Evolutionary conservation across 2,329 filamentous ascomycete genomes (phyloP), one percentile per base, ranked within the genome.

Genomic region (Davidsoniella virescens): DNA sequence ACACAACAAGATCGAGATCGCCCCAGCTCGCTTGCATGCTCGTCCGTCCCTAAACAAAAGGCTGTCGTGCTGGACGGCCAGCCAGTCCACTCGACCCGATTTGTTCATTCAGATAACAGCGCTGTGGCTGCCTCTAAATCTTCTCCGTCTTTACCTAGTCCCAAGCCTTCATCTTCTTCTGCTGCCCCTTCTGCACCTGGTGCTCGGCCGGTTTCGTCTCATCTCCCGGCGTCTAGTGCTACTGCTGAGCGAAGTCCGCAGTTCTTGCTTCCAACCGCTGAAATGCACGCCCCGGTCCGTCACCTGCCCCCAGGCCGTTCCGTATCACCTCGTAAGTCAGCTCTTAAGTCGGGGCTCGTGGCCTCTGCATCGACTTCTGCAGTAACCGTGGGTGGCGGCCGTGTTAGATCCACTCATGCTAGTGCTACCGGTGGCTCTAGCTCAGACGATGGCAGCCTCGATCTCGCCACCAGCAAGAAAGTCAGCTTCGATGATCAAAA

Each of bases 291-390:
- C 16, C 51, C 51, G 4, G 41, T 52, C 38, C 53, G 51, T 38
- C 54, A 56, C 23, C 44, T 54, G 25, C 84, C 84, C 5, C 79
- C 82, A 18, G 69, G 77, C 26, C 73, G 84, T 44, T 85, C 83
- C 4, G 67, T 83, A 9, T 87, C 84, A 0, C 84, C 84, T 8
- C 78, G 78, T 43, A 90, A 90, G 61, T 87, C 84, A 1, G 84
- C 83, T 1, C 60, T 88, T 55, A 88, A 88, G 60, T 33, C 29
- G 8, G 70, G 78, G 10, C 57, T 59, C n/a, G 26, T 39, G 17
- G 33, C 10, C 44, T 29, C n/a, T 36, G 25, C 43, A 2, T n/a
- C 41, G 14, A 25, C 41, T 36, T 23, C 43, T 29, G 25, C 12
- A 16, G 20, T 29, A 16, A n/a, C 23, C 5, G 43, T 18, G 10